phyloP scores from a whole-genome alignment of 192 early-diverging fungal species.

The Gamsiella multidivaricata region DNA sequence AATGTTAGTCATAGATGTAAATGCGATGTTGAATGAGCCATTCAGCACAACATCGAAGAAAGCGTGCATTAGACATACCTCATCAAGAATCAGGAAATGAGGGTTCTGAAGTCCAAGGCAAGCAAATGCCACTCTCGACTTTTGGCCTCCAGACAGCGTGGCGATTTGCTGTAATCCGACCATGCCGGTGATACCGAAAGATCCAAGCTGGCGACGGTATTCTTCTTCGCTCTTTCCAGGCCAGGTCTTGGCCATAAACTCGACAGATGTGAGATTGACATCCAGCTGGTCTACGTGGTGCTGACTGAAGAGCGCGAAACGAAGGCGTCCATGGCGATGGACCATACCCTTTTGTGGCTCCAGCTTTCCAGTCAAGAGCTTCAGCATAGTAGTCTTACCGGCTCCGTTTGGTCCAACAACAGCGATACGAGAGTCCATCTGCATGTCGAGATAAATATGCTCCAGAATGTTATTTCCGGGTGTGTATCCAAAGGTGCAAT shows the following conservation, averaged over 20 bases:
- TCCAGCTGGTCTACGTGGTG: slow-evolving; percentile 99
- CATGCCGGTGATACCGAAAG: slow-evolving; percentile 97
- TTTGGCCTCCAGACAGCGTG: slow-evolving; percentile 97
- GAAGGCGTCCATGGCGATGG: slow-evolving; percentile 92
- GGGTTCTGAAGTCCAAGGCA: slow-evolving; percentile 91
- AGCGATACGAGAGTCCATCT: slow-evolving; percentile 97
- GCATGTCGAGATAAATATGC: slow-evolving; percentile 91
- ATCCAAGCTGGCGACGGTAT: slow-evolving; percentile 91
- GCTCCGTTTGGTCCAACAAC: slow-evolving; percentile 99
- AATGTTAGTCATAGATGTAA: too few relatives aligned
- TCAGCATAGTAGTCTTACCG: slow-evolving; percentile 96
- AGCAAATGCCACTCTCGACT: slow-evolving; percentile 96
- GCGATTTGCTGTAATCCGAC: slow-evolving; percentile 93
- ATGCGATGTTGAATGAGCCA: too few relatives aligned
- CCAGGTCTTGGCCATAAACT: slow-evolving; percentile 88
- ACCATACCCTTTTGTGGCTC: slow-evolving; percentile 83
- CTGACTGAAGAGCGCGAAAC: slow-evolving; percentile 95
- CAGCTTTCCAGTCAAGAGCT: slow-evolving; percentile 89
- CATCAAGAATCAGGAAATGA: slow-evolving; percentile 96
- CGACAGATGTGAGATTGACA: slow-evolving; percentile 82
- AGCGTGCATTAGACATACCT: slow-evolving; percentile 69
- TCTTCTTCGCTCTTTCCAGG: slow-evolving; percentile 96
- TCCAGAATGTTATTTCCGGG: slow-evolving; percentile 82
- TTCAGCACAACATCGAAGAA: slow-evolving; percentile 67
- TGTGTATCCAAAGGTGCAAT: slow-evolving; percentile 92